A percentile compares a stretch with the other conserved stretches of the same genome.
Conservation (phyloP, 1,139 yeast genomes). For the Scheffersomyces stambukii region DNA sequence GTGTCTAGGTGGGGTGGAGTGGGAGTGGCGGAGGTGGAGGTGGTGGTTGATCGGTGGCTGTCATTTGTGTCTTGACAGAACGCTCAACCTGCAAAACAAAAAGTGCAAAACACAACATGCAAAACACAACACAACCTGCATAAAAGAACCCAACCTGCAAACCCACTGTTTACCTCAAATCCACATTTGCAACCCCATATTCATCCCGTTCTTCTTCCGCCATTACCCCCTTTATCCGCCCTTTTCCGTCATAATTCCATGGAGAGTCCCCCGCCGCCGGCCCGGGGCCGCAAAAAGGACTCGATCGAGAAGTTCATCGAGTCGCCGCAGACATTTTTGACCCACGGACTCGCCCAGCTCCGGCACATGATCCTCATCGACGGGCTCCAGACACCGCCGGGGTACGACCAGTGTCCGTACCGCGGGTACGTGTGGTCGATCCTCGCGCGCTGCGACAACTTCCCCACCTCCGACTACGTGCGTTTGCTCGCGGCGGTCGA, state of each 20-base stretch:
- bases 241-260: conserved; percentile 1
- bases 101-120: neutral
- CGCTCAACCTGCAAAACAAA: neutral
- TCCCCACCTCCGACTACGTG: conserved; percentile 50
- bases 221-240: no score
- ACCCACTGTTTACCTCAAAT: neutral
- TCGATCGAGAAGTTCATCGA: conserved; percentile 62
- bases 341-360: conserved; percentile 71
- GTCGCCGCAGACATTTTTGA: conserved; percentile 57
- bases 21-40: no score
- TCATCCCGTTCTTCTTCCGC: neutral
- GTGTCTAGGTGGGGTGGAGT: no score
- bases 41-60: no score
- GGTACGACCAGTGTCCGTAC: conserved; percentile 57
- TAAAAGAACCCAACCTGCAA: neutral
- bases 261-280: no score
- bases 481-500: conserved; percentile 56
- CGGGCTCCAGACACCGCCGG: conserved; percentile 56
- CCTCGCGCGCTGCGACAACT: conserved; percentile 60
- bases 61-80: no score
- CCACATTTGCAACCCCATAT: neutral
- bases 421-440: conserved; percentile 82
- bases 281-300: conserved; percentile 54
- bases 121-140: neutral
- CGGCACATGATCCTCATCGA: conserved; percentile 76